Conservation (phyloP, 2,329 filamentous ascomycete species). For the Fusarium luffae region DNA sequence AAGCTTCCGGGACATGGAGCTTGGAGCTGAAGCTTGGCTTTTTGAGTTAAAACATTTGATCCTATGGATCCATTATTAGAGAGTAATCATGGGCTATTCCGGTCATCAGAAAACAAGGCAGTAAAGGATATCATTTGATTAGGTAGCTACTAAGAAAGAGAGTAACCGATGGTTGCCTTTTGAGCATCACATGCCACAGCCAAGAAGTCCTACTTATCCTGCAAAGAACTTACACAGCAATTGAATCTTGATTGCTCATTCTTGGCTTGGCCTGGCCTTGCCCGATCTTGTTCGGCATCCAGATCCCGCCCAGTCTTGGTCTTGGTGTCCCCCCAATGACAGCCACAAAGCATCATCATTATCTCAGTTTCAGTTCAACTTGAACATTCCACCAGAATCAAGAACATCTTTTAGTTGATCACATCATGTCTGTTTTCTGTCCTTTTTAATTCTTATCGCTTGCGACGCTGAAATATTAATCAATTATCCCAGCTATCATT, state of each 20-base stretch:
- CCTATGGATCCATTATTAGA: no score
- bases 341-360: slow-evolving; percentile 31
- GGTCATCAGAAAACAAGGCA: slow-evolving; percentile 1
- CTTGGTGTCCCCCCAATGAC: slow-evolving; percentile 17
- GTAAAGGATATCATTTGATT: background rate
- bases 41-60: slow-evolving; percentile 12
- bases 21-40: slow-evolving; percentile 18
- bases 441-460: background rate
- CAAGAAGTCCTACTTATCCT: background rate
- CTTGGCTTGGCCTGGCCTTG: background rate
- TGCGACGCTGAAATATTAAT: background rate
- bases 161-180: background rate
- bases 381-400: slow-evolving; percentile 20
- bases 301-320: background rate
- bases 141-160: background rate
- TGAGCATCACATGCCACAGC: background rate
- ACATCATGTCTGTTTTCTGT: background rate
- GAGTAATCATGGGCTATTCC: slow-evolving; percentile 2
- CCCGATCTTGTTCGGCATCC: background rate
- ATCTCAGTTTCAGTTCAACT: background rate
- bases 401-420: background rate
- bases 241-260: background rate
- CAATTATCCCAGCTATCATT: background rate
- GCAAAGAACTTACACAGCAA: background rate
- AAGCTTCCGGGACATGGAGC: slow-evolving; percentile 35